Base-by-base conservation (phyloP, 2,329 filamentous ascomycete species). In the Epichloe sp. region DNA sequence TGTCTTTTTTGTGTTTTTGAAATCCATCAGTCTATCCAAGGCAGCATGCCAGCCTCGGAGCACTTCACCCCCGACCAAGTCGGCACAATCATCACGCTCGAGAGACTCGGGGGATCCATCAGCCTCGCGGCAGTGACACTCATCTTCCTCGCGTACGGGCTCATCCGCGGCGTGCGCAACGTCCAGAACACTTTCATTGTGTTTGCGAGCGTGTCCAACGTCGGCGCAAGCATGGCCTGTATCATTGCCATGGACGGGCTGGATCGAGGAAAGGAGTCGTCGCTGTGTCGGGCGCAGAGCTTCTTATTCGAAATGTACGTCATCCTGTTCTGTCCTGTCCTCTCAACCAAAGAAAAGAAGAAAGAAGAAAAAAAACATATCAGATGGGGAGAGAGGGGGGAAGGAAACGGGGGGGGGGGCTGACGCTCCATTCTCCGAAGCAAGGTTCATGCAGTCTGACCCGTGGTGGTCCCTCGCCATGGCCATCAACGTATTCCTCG, bases 401-500 rank as follows among this genome's bases (percentile, higher is more conserved):
- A 7, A 1, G 26, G 26, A n/a, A n/a, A n/a, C n/a, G 6, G 26
- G 8, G 2, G 26, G 26, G 26, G 17, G 2, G 17, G 17, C 26
- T 31, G 26, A 31, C 26, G 26, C 26, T 31, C 26, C 26, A 31
- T 31, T 10, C 26, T 2, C 26, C 8, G 26, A 31, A 31, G 26
- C 26, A 31, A 31, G 82, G 79, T 88, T 88, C 64, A 85, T 86
- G 78, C 82, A 85, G 57, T 84, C 83, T 5, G 84, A 88, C 65
- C 80, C 83, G 0, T 76, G 85, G 68, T 89, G 83, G 85, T 86
- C 85, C 0, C 77, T 89, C 50, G 84, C 84, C 56, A 91, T 93
- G 86, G 85, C 86, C 3, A 73, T 84, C 61, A 93, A 91, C 60
- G 86, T 91, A 55, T 86, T 85, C 59, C 74, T 90, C 48, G 78